A percentile compares a stretch with the other conserved stretches of the same genome.
These are phyloP conservation scores for Globisporangium middletonii DNA, from an alignment of 352 stramenopile genomes.

Conservation along the genomic window DNA sequence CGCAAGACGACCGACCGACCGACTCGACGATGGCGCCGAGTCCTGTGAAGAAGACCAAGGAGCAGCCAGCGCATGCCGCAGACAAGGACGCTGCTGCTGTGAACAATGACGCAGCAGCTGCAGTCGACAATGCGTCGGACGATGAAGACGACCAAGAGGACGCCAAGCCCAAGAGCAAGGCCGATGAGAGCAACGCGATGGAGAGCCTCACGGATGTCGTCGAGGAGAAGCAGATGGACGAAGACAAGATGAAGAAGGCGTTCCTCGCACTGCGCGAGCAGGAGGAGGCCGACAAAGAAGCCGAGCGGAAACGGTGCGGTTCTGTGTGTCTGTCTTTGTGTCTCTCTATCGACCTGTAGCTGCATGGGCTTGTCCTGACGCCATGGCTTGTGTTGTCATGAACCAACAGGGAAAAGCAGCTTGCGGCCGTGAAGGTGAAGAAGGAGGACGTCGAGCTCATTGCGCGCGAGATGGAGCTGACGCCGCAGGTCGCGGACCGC, in stretches of 20 bases:
- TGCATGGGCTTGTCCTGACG: not conserved
- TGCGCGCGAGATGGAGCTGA: conserved; percentile 73
- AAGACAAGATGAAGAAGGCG: conserved; percentile 84
- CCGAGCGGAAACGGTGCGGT: conserved; percentile 48
- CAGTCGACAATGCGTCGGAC: conserved; percentile 34
- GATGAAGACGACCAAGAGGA: conserved; percentile 47
- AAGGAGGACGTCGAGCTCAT: conserved; percentile 81
- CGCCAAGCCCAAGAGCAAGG: conserved; percentile 62
- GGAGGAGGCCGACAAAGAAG: conserved; percentile 81
- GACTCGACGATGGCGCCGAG: conserved; percentile 39
- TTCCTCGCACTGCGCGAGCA: conserved; percentile 72
- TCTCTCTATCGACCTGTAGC: too few species aligned
- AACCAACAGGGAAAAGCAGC: conserved; percentile 51
- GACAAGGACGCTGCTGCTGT: not conserved
- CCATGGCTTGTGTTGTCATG: not conserved
- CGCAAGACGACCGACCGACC: conserved; percentile 1
- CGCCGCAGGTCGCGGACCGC: conserved; percentile 64
- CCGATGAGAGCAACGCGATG: conserved; percentile 76
- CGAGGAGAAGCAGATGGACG: conserved; percentile 86
- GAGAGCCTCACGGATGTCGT: conserved; percentile 83
- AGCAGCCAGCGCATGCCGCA: conserved; percentile 1
- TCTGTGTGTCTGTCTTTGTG: not conserved
- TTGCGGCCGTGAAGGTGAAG: conserved; percentile 74
- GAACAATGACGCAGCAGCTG: conserved; percentile 14
- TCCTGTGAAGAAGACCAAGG: conserved; percentile 27